phyloP scores from a whole-genome alignment of 1,139 yeast species.

The Blastobotrys proliferans region DNA sequence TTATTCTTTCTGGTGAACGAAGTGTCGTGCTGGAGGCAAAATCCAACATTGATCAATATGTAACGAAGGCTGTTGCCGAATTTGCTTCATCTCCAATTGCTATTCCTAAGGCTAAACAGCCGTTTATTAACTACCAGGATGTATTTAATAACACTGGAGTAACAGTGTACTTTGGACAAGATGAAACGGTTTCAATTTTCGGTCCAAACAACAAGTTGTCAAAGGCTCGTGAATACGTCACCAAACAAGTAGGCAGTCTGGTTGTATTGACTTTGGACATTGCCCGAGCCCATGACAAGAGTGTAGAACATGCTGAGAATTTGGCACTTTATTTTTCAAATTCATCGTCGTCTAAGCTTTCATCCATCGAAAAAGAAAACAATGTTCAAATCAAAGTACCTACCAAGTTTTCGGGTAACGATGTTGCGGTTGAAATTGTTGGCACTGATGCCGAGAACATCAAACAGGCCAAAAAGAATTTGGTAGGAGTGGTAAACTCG shows the following conservation, averaged over 20 bases:
- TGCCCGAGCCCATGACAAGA: constrained; percentile 83
- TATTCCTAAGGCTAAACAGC: constrained; percentile 51
- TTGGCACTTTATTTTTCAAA: constrained; percentile 61
- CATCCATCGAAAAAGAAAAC: constrained; percentile 36
- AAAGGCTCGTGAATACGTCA: constrained; percentile 55
- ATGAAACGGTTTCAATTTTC: constrained; percentile 52
- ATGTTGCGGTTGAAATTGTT: constrained; percentile 42
- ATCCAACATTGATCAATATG: constrained; percentile 45
- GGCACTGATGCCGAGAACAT: constrained; percentile 44
- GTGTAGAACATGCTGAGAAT: constrained; percentile 67
- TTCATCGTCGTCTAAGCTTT: constrained; percentile 40
- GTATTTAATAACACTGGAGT: constrained; percentile 57
- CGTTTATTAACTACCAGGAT: constrained; percentile 41
- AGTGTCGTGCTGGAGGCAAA: constrained; percentile 51
- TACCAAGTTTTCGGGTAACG: constrained; percentile 31
- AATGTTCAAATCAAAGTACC: constrained; percentile 51
- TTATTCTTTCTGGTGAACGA: constrained; percentile 60
- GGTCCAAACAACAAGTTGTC: constrained; percentile 60
- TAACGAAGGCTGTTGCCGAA: constrained; percentile 37
- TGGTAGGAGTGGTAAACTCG: constrained; percentile 69
- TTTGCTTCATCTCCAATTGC: constrained; percentile 39
- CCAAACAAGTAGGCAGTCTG: constrained; percentile 50
- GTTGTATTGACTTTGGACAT: constrained; percentile 70
- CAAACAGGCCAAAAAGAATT: constrained; percentile 56
- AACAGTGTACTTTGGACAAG: constrained; percentile 48